phyloP scores from a whole-genome alignment of 345 rosid genomes.

The Eucalyptus erythrocorys region DNA sequence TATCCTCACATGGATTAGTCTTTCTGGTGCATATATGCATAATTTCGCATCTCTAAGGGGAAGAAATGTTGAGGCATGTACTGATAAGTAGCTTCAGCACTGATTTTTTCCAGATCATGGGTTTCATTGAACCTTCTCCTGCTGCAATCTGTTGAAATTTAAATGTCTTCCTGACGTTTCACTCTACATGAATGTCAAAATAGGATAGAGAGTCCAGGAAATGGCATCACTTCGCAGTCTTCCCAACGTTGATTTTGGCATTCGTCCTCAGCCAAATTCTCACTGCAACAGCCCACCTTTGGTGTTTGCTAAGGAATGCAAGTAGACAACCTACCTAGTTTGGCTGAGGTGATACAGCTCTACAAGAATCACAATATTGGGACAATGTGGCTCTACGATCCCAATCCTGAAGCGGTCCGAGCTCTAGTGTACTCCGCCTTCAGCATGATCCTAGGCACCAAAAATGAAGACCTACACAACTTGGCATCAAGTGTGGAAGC shows the following conservation, averaged over 20 bases:
- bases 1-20: not conserved
- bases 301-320: constrained; percentile 23
- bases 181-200: not conserved
- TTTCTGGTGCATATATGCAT: not conserved
- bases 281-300: not conserved
- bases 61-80: not conserved
- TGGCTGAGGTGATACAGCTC: constrained; percentile 12
- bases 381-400: constrained; percentile 17
- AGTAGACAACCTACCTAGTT: constrained; percentile 27
- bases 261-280: not conserved
- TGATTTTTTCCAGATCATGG: not conserved
- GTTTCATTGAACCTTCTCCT: not conserved
- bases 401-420: constrained; percentile 8
- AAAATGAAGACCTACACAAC: constrained; percentile 13
- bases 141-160: not conserved
- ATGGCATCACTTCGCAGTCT: not conserved
- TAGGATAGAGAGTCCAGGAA: not conserved
- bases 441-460: constrained; percentile 6
- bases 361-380: constrained; percentile 5
- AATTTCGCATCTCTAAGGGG: not conserved
- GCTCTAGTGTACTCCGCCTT: constrained; percentile 10
- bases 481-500: constrained; percentile 2
- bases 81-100: not conserved
- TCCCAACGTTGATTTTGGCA: not conserved
- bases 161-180: not conserved